Conservation (phyloP, 108 stramenopile genomes). For the Epipyxis sp. region DNA sequence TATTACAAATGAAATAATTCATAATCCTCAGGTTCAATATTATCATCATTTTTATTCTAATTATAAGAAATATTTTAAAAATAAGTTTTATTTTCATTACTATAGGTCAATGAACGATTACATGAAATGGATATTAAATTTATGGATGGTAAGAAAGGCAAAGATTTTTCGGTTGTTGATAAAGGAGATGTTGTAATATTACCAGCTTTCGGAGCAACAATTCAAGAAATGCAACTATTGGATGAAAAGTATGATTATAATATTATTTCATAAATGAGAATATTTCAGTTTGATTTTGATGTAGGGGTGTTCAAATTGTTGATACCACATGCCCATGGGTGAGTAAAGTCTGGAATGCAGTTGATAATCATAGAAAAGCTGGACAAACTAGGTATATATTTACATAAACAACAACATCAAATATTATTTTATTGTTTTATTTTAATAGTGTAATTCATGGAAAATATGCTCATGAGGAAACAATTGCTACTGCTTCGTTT, state of each 20-base stretch:
- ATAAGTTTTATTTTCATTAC: no score
- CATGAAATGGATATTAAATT: slow-evolving; percentile 79
- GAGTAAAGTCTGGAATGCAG: slow-evolving; percentile 93
- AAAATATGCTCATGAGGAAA: slow-evolving; percentile 91
- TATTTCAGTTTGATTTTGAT: not conserved
- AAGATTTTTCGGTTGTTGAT: slow-evolving; percentile 70
- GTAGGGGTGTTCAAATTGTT: slow-evolving; percentile 82
- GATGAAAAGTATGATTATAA: not conserved
- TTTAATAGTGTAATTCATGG: slow-evolving; percentile 76
- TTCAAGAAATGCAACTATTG: slow-evolving; percentile 76
- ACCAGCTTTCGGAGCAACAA: slow-evolving; percentile 89
- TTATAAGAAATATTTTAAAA: no score
- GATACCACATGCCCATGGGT: slow-evolving; percentile 98
- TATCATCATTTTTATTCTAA: no score
- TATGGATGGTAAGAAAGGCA: slow-evolving; percentile 62
- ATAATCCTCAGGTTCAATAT: slow-evolving; percentile 84
- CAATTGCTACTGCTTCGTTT: slow-evolving; percentile 82
- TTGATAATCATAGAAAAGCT: slow-evolving; percentile 77
- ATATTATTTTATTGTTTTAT: slow-evolving; percentile 36
- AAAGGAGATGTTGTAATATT: slow-evolving; percentile 90
- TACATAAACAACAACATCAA: slow-evolving; percentile 34
- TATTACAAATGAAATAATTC: slow-evolving; percentile 94
- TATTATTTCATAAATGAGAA: no score
- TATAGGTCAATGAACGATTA: slow-evolving; percentile 87
- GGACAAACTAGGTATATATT: slow-evolving; percentile 48